These are phyloP conservation scores for Quercus lobata DNA, from an alignment of 331 rosid genomes.

Conservation along the genomic window DNA sequence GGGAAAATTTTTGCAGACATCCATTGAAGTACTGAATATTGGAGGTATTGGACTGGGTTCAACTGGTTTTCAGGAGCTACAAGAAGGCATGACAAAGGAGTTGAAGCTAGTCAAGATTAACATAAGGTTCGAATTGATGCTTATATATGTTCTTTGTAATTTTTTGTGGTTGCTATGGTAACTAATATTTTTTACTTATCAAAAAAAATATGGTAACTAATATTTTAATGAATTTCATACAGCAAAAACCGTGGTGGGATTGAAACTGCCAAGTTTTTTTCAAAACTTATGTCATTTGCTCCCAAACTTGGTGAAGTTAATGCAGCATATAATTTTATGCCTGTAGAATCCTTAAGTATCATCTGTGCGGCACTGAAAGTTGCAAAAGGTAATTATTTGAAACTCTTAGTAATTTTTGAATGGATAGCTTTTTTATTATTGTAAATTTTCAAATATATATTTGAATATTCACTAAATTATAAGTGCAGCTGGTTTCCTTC, in stretches of 20 bases:
- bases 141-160: constrained; percentile 1
- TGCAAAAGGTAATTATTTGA: constrained; percentile 51
- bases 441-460: no score
- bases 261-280: constrained; percentile 64
- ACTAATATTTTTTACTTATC: not conserved
- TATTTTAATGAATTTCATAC: constrained; percentile 18
- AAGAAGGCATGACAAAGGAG: constrained; percentile 37
- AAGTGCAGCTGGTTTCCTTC: not conserved
- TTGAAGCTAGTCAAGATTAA: constrained; percentile 55
- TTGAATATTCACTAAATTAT: no score
- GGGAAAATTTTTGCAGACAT: constrained; percentile 48
- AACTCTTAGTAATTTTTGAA: not conserved
- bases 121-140: constrained; percentile 56
- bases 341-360: constrained; percentile 50
- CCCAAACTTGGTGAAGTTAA: constrained; percentile 65
- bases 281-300: constrained; percentile 51
- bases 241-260: constrained; percentile 86
- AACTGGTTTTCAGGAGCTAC: constrained; percentile 65
- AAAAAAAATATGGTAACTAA: constrained; percentile 2
- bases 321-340: constrained; percentile 75
- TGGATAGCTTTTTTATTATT: not conserved
- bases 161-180: constrained; percentile 14
- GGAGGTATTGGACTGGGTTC: constrained; percentile 66
- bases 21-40: constrained; percentile 57
- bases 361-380: constrained; percentile 55